phyloP scores from a whole-genome alignment of 371 early-diverging fungal genomes.

The Mucor sp. region DNA sequence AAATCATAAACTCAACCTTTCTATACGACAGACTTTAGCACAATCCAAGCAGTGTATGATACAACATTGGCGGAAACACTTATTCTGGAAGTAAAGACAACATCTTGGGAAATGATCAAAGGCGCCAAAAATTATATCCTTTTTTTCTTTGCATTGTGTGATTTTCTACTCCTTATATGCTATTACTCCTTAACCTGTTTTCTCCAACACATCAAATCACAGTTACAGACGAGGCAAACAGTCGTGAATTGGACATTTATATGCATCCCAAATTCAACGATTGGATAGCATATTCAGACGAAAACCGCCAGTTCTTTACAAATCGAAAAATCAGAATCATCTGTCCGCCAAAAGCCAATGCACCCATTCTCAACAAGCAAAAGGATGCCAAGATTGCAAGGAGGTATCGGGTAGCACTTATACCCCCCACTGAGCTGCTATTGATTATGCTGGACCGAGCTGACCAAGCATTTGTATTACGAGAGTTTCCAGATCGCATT shows the following conservation, averaged over 20 bases:
- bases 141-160: background rate
- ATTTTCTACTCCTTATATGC: slow-evolving; percentile 1
- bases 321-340: slow-evolving; percentile 29
- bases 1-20: background rate
- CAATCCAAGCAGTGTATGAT: slow-evolving; percentile 29
- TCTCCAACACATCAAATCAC: slow-evolving; percentile 19
- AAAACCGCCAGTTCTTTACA: slow-evolving; percentile 3
- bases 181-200: slow-evolving; percentile 1
- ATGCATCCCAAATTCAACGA: slow-evolving; percentile 30
- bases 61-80: background rate
- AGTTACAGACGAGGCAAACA: slow-evolving; percentile 16
- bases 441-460: slow-evolving; percentile 29
- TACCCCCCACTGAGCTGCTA: slow-evolving; percentile 37
- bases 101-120: slow-evolving; percentile 4
- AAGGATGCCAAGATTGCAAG: slow-evolving; percentile 11
- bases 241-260: slow-evolving; percentile 24
- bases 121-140: slow-evolving; percentile 20
- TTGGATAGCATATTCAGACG: slow-evolving; percentile 18
- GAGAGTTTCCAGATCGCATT: slow-evolving; percentile 27
- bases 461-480: slow-evolving; percentile 31
- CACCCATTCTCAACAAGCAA: slow-evolving; percentile 17
- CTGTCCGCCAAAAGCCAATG: slow-evolving; percentile 25
- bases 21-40: slow-evolving; percentile 8
- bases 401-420: slow-evolving; percentile 20
- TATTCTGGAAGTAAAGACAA: slow-evolving; percentile 16